Percentiles rank a stretch among this genome's conserved stretches.
Evolutionary conservation across 306 rosid genomes (phyloP).

Genomic region (Geum urbanum): DNA sequence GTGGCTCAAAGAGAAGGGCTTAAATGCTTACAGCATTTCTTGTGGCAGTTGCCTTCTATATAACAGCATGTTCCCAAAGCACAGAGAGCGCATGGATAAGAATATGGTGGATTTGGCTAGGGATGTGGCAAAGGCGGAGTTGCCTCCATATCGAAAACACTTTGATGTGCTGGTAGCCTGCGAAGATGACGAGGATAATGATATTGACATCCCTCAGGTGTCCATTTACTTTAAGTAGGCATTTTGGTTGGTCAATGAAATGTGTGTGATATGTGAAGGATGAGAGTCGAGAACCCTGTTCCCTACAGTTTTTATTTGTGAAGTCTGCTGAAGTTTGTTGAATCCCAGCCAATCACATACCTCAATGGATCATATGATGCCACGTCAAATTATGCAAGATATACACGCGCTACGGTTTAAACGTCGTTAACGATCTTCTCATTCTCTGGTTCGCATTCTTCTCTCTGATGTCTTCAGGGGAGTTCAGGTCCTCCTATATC

Average conservation of each 20-base stretch:
- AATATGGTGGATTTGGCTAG: slow-evolving; percentile 30
- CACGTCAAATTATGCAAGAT: too few species aligned
- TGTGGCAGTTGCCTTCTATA: slow-evolving; percentile 35
- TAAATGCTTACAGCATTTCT: slow-evolving; percentile 33
- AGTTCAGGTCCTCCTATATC: too few species aligned
- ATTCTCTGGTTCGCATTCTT: too few species aligned
- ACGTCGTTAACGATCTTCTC: too few species aligned
- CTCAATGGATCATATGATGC: too few species aligned
- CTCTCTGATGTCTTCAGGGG: too few species aligned
- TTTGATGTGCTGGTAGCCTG: slow-evolving; percentile 34
- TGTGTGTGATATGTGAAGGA: slow-evolving; percentile 11
- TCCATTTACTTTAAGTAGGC: slow-evolving; percentile 36
- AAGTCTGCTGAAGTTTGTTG: too few species aligned
- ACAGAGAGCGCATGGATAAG: slow-evolving; percentile 35
- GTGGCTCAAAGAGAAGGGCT: slow-evolving; percentile 32
- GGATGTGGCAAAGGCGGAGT: slow-evolving; percentile 31
- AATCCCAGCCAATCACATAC: too few species aligned
- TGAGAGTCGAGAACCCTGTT: not conserved
- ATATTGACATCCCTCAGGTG: slow-evolving; percentile 30
- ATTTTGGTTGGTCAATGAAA: not conserved
- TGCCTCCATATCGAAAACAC: slow-evolving; percentile 25
- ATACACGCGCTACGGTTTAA: too few species aligned
- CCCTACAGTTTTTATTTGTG: too few species aligned
- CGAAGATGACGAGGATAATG: slow-evolving; percentile 33
- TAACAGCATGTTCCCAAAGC: slow-evolving; percentile 34